Evolutionary conservation across 495 filamentous ascomycete species (phyloP).

Genomic region (Hyaloscypha variabilis): DNA sequence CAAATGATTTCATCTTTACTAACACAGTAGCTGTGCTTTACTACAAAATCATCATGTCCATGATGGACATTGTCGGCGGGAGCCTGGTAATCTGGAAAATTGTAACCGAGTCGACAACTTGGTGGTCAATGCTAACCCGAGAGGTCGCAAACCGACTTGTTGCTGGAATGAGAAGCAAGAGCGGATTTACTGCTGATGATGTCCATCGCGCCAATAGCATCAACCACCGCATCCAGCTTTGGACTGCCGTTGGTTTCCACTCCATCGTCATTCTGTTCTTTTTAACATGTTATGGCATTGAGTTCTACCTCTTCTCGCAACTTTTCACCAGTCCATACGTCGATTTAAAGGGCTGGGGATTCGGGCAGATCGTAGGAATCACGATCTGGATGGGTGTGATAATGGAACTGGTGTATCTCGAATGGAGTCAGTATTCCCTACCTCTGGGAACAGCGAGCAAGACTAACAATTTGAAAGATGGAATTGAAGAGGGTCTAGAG

Average conservation of each 20-base stretch:
- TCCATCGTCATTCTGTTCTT: background rate
- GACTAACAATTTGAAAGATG: background rate
- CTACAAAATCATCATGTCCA: background rate
- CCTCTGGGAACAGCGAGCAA: background rate
- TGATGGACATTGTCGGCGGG: background rate
- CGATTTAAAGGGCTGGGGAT: background rate
- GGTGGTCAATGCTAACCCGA: background rate
- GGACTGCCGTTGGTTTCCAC: background rate
- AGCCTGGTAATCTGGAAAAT: background rate
- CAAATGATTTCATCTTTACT: background rate
- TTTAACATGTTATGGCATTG: background rate
- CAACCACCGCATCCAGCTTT: background rate
- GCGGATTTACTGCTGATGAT: background rate
- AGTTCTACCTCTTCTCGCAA: background rate
- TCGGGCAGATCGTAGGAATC: background rate
- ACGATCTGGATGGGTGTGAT: background rate
- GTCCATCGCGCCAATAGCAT: background rate
- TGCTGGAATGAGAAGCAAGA: background rate
- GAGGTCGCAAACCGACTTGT: background rate
- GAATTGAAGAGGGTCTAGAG: background rate
- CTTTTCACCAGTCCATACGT: background rate
- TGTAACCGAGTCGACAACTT: background rate
- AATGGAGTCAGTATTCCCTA: background rate
- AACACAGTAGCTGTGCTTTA: background rate
- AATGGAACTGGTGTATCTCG: background rate